Base-by-base conservation (phyloP, 148 eudicot genomes). In the Cornus controversa region DNA sequence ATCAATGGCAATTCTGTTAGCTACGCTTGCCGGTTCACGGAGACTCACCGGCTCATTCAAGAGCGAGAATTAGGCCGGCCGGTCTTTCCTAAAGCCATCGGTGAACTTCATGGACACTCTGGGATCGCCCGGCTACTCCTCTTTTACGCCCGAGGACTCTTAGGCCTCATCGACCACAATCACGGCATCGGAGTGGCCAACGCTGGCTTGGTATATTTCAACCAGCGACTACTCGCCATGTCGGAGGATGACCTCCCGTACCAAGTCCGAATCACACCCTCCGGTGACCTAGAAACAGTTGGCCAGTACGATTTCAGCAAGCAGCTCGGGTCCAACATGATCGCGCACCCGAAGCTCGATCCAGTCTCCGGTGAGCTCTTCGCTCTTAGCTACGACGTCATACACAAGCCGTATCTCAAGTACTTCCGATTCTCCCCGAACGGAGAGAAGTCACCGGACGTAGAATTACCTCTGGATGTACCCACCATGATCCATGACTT, bases 401-500 rank as follows among this genome's bases (percentile, higher is more conserved):
- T 90, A 0, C 70, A 82, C 67, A 86, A 82, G 71, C 97, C 97
- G 0, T 90, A 85, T 27, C 78, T 93, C 0, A 93, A 88, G 81
- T 93, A 81, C 78, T 91, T 93, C 63, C 70, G 76, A 34, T 83
- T 93, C 71, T 78, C 87, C 0, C 37, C 84, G 0, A 66, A 71
- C 23, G 95, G 97, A 0, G 24, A 66, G 5, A 93, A 91, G 57
- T 91, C 90, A 2, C 79, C 82, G 3, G 93, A 92, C 65, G 88
- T 92, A 0, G 92, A 87, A 3, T 90, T 92, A 11, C 86, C 83
- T 3, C 25, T 90, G 22, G 79, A 84, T 1, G 77, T 70, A n/a
- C 96, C 93, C 4, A 90, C 96, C 0, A 92, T 92, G 92, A 85
- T 87, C 77, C 96, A 92, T 67, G 96, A 92, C 72, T 92, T 92